phyloP scores from a whole-genome alignment of 148 eudicot genomes.

The Talinum fruticosum region DNA sequence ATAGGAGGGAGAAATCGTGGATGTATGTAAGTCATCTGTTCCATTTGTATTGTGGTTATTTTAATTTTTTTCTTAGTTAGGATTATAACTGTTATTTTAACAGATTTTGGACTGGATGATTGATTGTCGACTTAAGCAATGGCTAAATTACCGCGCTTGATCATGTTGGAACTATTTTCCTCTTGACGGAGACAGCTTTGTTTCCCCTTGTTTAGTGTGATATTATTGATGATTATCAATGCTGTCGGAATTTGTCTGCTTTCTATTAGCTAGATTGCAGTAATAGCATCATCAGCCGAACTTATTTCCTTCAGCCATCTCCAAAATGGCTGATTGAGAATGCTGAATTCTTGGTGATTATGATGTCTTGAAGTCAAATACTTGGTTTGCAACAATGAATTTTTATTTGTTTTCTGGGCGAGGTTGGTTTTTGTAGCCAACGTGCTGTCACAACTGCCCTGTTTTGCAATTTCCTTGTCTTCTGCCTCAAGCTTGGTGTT shows the following conservation, averaged over 20 bases:
- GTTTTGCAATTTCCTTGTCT: conserved; percentile 95
- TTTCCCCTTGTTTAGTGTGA: background rate
- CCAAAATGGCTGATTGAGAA: background rate
- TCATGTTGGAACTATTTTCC: background rate
- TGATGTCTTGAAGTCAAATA: background rate
- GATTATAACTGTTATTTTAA: background rate
- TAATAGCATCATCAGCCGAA: background rate
- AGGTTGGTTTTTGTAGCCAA: conserved; percentile 45
- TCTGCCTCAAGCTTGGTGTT: conserved; percentile 95
- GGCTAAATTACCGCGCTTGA: too few species aligned
- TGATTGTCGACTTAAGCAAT: background rate
- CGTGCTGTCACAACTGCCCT: conserved; percentile 92
- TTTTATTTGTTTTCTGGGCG: background rate
- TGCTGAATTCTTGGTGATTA: background rate
- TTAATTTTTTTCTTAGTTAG: background rate
- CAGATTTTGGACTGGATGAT: background rate
- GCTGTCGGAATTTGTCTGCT: too few species aligned
- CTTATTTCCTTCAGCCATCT: background rate
- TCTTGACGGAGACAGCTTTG: background rate
- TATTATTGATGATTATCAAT: background rate
- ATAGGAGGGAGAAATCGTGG: too few species aligned
- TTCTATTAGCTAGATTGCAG: background rate
- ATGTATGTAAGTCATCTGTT: conserved; percentile 11
- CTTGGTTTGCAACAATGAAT: background rate
- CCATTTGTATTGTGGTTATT: background rate